Evolutionary conservation across 2,329 filamentous ascomycete species (phyloP).

Genomic region (Exophiala viscosa): DNA sequence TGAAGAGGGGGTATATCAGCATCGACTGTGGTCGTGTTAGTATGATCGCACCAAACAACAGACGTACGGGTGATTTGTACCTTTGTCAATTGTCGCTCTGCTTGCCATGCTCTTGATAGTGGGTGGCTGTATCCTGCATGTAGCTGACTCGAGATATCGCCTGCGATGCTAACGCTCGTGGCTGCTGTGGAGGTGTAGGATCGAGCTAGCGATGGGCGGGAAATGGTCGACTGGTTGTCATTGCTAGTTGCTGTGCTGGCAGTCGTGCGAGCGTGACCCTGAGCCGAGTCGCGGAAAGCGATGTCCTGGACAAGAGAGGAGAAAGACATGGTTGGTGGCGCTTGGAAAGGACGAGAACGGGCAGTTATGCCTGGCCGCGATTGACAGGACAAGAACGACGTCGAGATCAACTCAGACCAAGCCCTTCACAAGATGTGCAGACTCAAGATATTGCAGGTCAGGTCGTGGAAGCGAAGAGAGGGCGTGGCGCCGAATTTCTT

Average conservation of each 20-base stretch:
- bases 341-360: neutral
- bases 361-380: neutral
- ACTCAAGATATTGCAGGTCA: neutral
- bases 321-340: conserved; percentile 43
- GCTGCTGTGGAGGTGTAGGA: conserved; percentile 47
- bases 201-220: conserved; percentile 37
- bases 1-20: conserved; percentile 96
- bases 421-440: neutral
- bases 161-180: conserved; percentile 51
- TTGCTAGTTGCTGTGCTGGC: conserved; percentile 19
- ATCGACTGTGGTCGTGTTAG: conserved; percentile 63
- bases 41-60: neutral
- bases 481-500: too few species aligned
- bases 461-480: too few species aligned
- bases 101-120: conserved; percentile 75
- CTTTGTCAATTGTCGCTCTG: conserved; percentile 81
- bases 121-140: conserved; percentile 81
- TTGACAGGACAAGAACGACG: neutral
- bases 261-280: conserved; percentile 15
- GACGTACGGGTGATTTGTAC: conserved; percentile 41
- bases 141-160: conserved; percentile 75
- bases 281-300: conserved; percentile 41
- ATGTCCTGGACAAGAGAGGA: conserved; percentile 50
- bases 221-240: conserved; percentile 43
- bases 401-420: neutral